Base-by-base conservation (phyloP, 2,329 filamentous ascomycete genomes). In the Trichophyton equinum region DNA sequence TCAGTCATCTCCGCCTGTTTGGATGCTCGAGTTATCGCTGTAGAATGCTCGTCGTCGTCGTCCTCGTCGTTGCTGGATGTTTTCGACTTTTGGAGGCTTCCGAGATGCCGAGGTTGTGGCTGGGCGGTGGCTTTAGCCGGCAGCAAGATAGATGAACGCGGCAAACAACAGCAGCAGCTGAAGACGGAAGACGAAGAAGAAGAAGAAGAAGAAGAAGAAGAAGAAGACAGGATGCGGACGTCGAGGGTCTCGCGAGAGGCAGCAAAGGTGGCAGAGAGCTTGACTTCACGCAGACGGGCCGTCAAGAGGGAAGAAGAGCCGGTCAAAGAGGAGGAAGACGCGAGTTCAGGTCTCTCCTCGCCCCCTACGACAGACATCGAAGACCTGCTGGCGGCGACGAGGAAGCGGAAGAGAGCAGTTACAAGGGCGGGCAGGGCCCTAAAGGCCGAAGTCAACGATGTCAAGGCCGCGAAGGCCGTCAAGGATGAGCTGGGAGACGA, bases 171-270 rank as follows among this genome's bases (percentile, higher is more conserved):
- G 30, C 33, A n/a, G 51, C 22, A 11, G 51, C 6, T 2, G 4
- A 33, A 7, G 33, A 36, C 33, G 8, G 33, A 13, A 36, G 8
- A 38, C 8, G 53, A 18, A 9, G 15, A 18, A 2, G 49, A 30
- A 6, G 33, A 38, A 9, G 33, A 38, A 38, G 33, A 13, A 38
- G 6, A 33, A 36, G 53, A 18, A 8, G 15, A 18, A 20, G 8
- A 18, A 30, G 30, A 18, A 13, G 5, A 20, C 36, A 15, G n/a
- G 11, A 85, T 85, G 82, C 77, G 79, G 47, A 81, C 82, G 3
- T 85, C 83, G 7, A 76, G 79, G 47, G 72, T 84, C 59, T 83
- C 83, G 7, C 78, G 78, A 67, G 82, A 86, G 30, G 82, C 83
- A 0, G 73, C 81, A 3, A 82, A 78, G 63, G 71, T 84, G n/a